phyloP scores from a whole-genome alignment of 2,329 filamentous ascomycete species.

The Mariannaea elegans region DNA sequence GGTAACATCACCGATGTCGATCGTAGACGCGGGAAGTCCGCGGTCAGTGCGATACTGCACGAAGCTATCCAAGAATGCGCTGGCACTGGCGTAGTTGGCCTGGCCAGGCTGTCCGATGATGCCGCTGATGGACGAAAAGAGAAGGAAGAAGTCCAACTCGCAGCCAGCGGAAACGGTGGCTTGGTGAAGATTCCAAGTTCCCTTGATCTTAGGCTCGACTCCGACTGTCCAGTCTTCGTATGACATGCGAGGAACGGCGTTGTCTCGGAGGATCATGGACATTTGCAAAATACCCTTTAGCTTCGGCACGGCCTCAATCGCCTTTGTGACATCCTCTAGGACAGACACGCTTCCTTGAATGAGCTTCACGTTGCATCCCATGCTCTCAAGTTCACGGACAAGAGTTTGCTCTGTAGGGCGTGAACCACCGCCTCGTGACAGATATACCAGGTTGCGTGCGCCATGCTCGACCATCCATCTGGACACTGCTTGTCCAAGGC shows the following conservation, averaged over 20 bases:
- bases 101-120: slow-evolving; percentile 48
- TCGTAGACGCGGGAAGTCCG: slow-evolving; percentile 47
- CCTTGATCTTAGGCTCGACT: slow-evolving; percentile 45
- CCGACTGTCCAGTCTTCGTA: slow-evolving; percentile 42
- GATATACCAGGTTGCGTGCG: slow-evolving; percentile 16
- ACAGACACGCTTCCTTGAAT: slow-evolving; percentile 46
- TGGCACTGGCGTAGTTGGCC: slow-evolving; percentile 53
- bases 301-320: slow-evolving; percentile 28
- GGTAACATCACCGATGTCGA: slow-evolving; percentile 50
- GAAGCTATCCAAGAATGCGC: slow-evolving; percentile 52
- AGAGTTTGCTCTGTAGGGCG: slow-evolving; percentile 18
- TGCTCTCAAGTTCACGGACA: slow-evolving; percentile 34
- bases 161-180: slow-evolving; percentile 40
- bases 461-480: slow-evolving; percentile 26
- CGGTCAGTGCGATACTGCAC: slow-evolving; percentile 45
- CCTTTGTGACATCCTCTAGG: slow-evolving; percentile 39
- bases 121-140: slow-evolving; percentile 47
- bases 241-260: slow-evolving; percentile 45
- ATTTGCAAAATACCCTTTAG: slow-evolving; percentile 53
- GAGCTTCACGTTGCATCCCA: slow-evolving; percentile 38
- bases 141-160: slow-evolving; percentile 50
- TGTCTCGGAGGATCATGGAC: slow-evolving; percentile 47
- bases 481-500: slow-evolving; percentile 19
- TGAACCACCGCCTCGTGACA: slow-evolving; percentile 23
- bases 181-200: slow-evolving; percentile 49